Conservation (phyloP, 352 stramenopile species). For the Poterioochromonas sp. region DNA sequence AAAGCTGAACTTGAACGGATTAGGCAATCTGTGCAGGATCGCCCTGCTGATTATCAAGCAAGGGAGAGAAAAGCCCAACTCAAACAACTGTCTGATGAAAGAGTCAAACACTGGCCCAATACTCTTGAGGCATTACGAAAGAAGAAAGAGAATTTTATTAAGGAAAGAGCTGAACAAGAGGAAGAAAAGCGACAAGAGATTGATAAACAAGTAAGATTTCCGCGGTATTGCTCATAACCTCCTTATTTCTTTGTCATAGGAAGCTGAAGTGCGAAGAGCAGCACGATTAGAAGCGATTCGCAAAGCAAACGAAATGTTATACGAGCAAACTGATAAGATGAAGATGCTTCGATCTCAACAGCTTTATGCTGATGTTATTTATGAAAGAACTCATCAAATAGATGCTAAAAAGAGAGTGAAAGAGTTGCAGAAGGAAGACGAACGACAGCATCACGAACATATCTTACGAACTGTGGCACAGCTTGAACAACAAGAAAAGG, state of each 20-base stretch:
- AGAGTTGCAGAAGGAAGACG: constrained; percentile 46
- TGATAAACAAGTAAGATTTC: constrained; percentile 28
- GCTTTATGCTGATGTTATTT: constrained; percentile 66
- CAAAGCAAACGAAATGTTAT: constrained; percentile 66
- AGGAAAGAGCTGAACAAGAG: constrained; percentile 66
- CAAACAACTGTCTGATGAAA: constrained; percentile 64
- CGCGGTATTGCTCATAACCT: neutral
- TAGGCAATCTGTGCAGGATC: neutral
- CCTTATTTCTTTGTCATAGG: constrained; percentile 47
- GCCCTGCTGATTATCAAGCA: neutral
- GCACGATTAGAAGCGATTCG: constrained; percentile 66
- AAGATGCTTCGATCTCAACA: constrained; percentile 74
- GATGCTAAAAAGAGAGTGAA: constrained; percentile 64
- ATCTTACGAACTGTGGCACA: constrained; percentile 52
- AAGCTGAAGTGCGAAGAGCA: constrained; percentile 60
- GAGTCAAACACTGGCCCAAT: constrained; percentile 74
- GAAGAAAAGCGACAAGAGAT: constrained; percentile 55
- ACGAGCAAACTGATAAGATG: constrained; percentile 80
- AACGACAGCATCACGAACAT: constrained; percentile 57
- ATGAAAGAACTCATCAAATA: constrained; percentile 49
- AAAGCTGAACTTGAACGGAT: constrained; percentile 27
- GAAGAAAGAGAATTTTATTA: constrained; percentile 59
- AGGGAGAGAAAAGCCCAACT: constrained; percentile 56
- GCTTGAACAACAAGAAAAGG: constrained; percentile 56
- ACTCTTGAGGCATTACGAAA: constrained; percentile 72